Evolutionary conservation across 2,329 filamentous ascomycete species (phyloP).

Genomic region (Fusarium kyushuense): DNA sequence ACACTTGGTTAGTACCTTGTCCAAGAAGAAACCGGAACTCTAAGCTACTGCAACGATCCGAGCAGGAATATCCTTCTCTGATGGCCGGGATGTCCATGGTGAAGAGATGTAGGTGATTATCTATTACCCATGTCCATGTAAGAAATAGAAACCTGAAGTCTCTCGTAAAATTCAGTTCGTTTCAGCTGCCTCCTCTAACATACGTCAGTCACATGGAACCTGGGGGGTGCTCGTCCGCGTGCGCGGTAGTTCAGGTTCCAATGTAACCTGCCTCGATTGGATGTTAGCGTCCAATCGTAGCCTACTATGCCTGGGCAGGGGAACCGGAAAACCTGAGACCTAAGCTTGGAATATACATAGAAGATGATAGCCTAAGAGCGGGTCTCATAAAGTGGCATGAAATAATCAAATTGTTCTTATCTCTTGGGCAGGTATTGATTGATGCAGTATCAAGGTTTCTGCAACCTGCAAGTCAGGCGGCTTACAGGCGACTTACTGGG

Average conservation of each 20-base stretch:
- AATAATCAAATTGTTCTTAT: not conserved
- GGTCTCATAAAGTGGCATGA: not conserved
- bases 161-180: constrained; percentile 12
- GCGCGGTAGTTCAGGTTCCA: constrained; percentile 40
- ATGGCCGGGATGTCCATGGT: not conserved
- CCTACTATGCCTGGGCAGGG: not conserved
- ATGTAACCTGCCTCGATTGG: constrained; percentile 6
- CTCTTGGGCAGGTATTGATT: not conserved
- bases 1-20: no score
- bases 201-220: constrained; percentile 26
- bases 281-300: constrained; percentile 11
- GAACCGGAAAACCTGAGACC: not conserved
- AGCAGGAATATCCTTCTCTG: not conserved
- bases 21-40: not conserved
- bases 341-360: not conserved
- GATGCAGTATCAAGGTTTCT: not conserved
- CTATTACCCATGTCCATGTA: constrained; percentile 23
- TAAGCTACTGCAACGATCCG: not conserved
- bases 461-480: not conserved
- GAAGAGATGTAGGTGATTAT: constrained; percentile 5
- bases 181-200: not conserved
- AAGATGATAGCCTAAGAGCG: not conserved
- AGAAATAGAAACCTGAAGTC: constrained; percentile 16
- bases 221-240: constrained; percentile 11
- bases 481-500: not conserved